Base-by-base conservation (phyloP, 495 filamentous ascomycete genomes). In the Penicillium paxilli region DNA sequence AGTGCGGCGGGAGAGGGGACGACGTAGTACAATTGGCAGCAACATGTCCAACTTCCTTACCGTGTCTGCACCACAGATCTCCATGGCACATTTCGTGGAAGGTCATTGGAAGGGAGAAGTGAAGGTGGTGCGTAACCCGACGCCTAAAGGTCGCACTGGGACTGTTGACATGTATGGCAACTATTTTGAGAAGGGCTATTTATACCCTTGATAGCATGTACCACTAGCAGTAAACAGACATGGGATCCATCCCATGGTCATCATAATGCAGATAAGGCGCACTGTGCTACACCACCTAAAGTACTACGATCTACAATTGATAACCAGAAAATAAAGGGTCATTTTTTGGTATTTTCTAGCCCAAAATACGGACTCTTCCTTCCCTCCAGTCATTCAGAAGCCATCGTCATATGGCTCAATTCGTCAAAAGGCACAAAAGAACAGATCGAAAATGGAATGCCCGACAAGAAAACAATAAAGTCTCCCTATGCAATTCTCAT, bases 31-130 rank as follows among this genome's bases (percentile, higher is more conserved):
- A 1, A 47, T 37, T 21, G 55, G 57, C 19, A 57, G 59, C 22
- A 52, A 54, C 25, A 58, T 51, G 37, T 59, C 67, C 5, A 49
- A 56, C 20, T 44, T 54, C 3, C 37, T 59, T 33, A 50, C 57
- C 12, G 52, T 48, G 26, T 55, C 66, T 28, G 53, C 59, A n/a
- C 57, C 63, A 20, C 54, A 59, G 45, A 45, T 60, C 24, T 59
- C 62, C 3, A 62, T 75, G 52, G 52, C 64, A 0, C 66, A 68
- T 20, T 72, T 68, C 58, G 71, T 79, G 2, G 77, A 80, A 22
- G 79, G 79, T 0, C 67, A 80, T 54, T 82, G 79, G 79, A 77
- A 76, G 16, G 79, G 79, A n/a, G 78, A 82, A 41, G 70, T 82
- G 7, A 79, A 80, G 56, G 59, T 82, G 47, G 67, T 81, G 16